Conservation (phyloP, 306 rosid species). For the Cucumis melo region DNA sequence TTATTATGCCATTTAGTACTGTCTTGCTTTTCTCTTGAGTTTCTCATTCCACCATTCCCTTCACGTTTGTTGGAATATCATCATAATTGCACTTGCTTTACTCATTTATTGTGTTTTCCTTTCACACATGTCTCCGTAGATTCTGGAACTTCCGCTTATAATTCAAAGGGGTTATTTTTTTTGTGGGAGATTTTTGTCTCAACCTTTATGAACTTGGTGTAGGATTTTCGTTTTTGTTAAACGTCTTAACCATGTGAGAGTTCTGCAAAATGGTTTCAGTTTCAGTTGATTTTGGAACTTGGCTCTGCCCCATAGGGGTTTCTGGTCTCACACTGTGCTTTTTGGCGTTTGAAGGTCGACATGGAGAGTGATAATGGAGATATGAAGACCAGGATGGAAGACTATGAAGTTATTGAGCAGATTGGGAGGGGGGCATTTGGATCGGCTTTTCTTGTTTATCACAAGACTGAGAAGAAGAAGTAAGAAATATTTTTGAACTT, state of each 20-base stretch:
- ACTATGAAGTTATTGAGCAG: slow-evolving; percentile 64
- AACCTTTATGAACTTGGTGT: neutral
- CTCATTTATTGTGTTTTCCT: slow-evolving; percentile 17
- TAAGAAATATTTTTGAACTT: slow-evolving; percentile 11
- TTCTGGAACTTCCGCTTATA: slow-evolving; percentile 18
- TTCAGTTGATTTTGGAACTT: slow-evolving; percentile 11
- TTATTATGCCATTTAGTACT: slow-evolving; percentile 11
- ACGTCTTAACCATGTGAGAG: slow-evolving; percentile 1
- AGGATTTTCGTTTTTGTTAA: neutral
- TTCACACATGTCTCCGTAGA: slow-evolving; percentile 17
- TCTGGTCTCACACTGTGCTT: slow-evolving; percentile 12
- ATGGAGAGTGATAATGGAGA: slow-evolving; percentile 55
- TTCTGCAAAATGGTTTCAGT: slow-evolving; percentile 13
- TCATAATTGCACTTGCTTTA: slow-evolving; percentile 24
- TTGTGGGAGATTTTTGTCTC: slow-evolving; percentile 8
- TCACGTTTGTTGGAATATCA: slow-evolving; percentile 9
- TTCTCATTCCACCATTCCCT: slow-evolving; percentile 13
- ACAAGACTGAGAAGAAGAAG: slow-evolving; percentile 57
- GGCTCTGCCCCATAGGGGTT: slow-evolving; percentile 21
- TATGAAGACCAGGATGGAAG: slow-evolving; percentile 51
- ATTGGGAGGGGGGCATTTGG: slow-evolving; percentile 86
- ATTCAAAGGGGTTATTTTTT: slow-evolving; percentile 11
- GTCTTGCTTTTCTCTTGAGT: slow-evolving; percentile 21
- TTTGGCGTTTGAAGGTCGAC: slow-evolving; percentile 29
- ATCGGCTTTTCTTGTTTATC: slow-evolving; percentile 69